phyloP scores from a whole-genome alignment of 768 basidiomycete species.

The Porpolomopsis calyptriformis region DNA sequence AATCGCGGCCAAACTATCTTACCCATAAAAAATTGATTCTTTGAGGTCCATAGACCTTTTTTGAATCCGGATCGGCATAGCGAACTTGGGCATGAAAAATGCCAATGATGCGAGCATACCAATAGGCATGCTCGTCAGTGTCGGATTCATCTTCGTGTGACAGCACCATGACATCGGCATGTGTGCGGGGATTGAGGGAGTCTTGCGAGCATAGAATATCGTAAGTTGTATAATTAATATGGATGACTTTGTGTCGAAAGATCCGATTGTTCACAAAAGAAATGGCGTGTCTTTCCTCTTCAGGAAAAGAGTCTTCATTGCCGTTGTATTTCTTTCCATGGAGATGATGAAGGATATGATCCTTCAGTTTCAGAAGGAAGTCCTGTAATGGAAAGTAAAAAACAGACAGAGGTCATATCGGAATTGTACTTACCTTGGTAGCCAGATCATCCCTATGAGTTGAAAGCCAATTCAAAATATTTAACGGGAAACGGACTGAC shows the following conservation, averaged over 20 bases:
- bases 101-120: slow-evolving; percentile 12
- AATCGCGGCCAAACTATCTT: slow-evolving; percentile 25
- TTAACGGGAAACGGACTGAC: slow-evolving; percentile 13
- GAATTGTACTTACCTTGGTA: slow-evolving; percentile 14
- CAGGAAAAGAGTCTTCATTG: slow-evolving; percentile 11
- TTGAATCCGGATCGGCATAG: slow-evolving; percentile 9
- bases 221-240: slow-evolving; percentile 11
- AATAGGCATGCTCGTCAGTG: slow-evolving; percentile 15
- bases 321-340: slow-evolving; percentile 10
- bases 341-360: slow-evolving; percentile 21
- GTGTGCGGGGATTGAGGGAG: slow-evolving; percentile 20
- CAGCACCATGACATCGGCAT: slow-evolving; percentile 1
- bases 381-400: slow-evolving; percentile 15
- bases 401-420: not conserved
- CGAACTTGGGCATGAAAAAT: slow-evolving; percentile 21
- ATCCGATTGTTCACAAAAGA: slow-evolving; percentile 16
- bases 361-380: slow-evolving; percentile 18
- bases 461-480: slow-evolving; percentile 12
- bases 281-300: slow-evolving; percentile 10
- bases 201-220: slow-evolving; percentile 31
- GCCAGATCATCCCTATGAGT: slow-evolving; percentile 3
- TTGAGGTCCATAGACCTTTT: not conserved
- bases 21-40: slow-evolving; percentile 35
- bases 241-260: slow-evolving; percentile 23
- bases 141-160: slow-evolving; percentile 9